Percentiles rank a stretch among this genome's conserved stretches.
Evolutionary conservation across 305 asterid species (phyloP).

Genomic region (Solanum hybrid): DNA sequence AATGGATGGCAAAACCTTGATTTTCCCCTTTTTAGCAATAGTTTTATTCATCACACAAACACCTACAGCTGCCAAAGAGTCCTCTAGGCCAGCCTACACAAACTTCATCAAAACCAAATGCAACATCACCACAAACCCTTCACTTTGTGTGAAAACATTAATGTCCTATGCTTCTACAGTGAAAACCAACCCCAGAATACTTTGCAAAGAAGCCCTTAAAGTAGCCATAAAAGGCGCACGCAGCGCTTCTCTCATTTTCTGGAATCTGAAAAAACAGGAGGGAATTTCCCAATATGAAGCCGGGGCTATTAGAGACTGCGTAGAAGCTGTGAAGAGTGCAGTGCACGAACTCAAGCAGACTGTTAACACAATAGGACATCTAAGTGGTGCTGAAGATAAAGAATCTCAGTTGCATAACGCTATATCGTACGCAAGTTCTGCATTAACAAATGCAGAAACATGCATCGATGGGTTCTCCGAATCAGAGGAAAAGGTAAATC

Average conservation of each 20-base stretch:
- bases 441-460: neutral
- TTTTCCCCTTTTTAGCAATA: neutral
- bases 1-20: neutral
- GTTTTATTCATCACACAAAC: constrained; percentile 7
- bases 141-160: constrained; percentile 40
- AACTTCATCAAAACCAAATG: constrained; percentile 40
- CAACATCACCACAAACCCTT: constrained; percentile 35
- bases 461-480: neutral
- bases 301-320: constrained; percentile 43
- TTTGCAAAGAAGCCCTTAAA: constrained; percentile 44
- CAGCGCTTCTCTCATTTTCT: constrained; percentile 23
- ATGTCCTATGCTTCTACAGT: constrained; percentile 39
- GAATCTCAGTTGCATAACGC: constrained; percentile 25
- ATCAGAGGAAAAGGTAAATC: neutral
- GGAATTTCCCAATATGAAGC: constrained; percentile 14
- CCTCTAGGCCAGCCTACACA: constrained; percentile 2
- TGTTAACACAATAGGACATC: constrained; percentile 28
- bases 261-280: constrained; percentile 12
- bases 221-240: constrained; percentile 32
- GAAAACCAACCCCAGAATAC: constrained; percentile 24
- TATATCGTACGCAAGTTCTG: neutral
- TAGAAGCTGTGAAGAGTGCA: constrained; percentile 39
- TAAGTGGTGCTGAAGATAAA: constrained; percentile 26
- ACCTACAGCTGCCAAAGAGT: neutral
- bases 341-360: constrained; percentile 40